A percentile compares a stretch with the other conserved stretches of the same genome.
phyloP scores from a whole-genome alignment of 148 eudicot genomes.

The Diospyros kaki region DNA sequence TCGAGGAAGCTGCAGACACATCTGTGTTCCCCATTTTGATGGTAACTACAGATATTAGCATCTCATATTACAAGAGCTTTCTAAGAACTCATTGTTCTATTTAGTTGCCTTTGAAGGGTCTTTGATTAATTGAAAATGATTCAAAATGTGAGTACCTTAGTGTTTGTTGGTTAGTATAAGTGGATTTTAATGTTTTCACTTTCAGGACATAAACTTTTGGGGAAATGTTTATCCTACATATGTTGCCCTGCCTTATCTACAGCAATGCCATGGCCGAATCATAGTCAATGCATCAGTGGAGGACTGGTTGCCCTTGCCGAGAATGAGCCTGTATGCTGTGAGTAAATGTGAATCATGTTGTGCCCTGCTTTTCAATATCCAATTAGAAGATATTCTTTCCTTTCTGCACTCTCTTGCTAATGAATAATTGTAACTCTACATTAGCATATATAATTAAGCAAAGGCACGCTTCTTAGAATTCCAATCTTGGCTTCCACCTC shows the following conservation, averaged over 20 bases:
- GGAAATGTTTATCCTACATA: constrained; percentile 93
- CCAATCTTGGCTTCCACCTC: too few species aligned
- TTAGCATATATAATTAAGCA: not conserved
- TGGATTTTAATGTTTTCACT: not conserved
- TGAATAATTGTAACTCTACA: not conserved
- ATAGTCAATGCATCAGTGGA: constrained; percentile 88
- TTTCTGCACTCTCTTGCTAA: not conserved
- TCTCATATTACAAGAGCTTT: not conserved
- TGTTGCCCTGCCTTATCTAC: constrained; percentile 73
- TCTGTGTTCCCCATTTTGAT: constrained; percentile 69
- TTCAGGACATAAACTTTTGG: constrained; percentile 92
- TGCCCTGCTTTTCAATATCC: not conserved
- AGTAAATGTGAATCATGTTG: constrained; percentile 22
- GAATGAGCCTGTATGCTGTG: constrained; percentile 92
- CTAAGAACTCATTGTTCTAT: not conserved
- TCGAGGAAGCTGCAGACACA: constrained; percentile 81
- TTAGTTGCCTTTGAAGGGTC: not conserved
- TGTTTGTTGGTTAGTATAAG: not conserved
- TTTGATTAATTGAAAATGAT: too few species aligned
- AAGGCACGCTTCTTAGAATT: too few species aligned
- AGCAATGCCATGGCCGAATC: constrained; percentile 59
- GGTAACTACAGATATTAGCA: constrained; percentile 32
- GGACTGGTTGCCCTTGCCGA: constrained; percentile 90
- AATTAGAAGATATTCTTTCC: too few species aligned
- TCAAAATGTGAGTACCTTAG: too few species aligned